phyloP scores from a whole-genome alignment of 148 eudicot species.

The Rhododendron kiyosumense region DNA sequence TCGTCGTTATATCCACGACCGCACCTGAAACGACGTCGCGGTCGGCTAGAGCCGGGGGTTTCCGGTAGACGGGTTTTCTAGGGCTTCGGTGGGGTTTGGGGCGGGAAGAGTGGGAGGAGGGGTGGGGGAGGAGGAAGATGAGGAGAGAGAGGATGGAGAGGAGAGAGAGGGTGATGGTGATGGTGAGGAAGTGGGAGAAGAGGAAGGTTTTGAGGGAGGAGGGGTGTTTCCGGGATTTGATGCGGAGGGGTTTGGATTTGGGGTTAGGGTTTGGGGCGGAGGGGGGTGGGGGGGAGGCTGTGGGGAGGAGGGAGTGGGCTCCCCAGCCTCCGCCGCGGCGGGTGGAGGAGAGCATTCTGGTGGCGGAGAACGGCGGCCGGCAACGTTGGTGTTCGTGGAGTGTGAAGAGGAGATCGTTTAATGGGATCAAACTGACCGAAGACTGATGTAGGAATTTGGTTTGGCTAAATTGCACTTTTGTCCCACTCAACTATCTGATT shows the following conservation, averaged over 20 bases:
- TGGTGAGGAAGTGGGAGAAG: slow-evolving; percentile 59
- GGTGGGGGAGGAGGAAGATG: slow-evolving; percentile 18
- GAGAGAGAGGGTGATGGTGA: slow-evolving; percentile 50
- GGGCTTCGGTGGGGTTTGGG: slow-evolving; percentile 14
- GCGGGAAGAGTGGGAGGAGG: not conserved
- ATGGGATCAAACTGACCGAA: not conserved
- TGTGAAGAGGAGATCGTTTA: not conserved
- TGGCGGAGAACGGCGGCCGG: not conserved
- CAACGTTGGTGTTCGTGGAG: not conserved
- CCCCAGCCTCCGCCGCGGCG: slow-evolving; percentile 67
- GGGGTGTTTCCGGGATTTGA: slow-evolving; percentile 34
- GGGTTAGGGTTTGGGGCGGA: slow-evolving; percentile 19
- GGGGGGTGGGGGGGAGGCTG: slow-evolving; percentile 38
- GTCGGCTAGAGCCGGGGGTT: slow-evolving; percentile 17
- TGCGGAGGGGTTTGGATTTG: slow-evolving; percentile 33
- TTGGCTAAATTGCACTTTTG: not conserved
- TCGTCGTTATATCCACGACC: slow-evolving; percentile 72
- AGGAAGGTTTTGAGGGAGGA: slow-evolving; percentile 50
- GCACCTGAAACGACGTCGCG: slow-evolving; percentile 30
- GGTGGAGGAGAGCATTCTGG: slow-evolving; percentile 61
- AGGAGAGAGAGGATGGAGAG: slow-evolving; percentile 34
- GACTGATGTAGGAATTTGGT: not conserved
- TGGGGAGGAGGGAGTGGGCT: slow-evolving; percentile 62
- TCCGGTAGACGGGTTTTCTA: slow-evolving; percentile 37
- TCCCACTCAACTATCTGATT: not conserved